Base-by-base conservation (phyloP, 2,329 filamentous ascomycete genomes). In the Monosporascus sp. region DNA sequence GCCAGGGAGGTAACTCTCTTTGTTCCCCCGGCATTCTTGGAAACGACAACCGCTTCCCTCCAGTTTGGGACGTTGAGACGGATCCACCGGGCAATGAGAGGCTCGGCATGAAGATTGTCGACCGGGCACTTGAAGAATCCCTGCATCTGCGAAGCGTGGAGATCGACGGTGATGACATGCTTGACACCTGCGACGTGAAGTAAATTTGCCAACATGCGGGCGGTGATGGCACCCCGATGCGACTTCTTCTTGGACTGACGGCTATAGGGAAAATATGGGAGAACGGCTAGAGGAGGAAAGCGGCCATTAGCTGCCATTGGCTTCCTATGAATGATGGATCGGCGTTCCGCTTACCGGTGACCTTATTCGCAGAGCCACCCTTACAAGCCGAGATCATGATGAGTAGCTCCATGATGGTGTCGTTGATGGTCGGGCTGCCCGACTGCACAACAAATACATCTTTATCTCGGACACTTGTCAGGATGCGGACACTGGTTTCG, bases 351-450 rank as follows among this genome's bases (percentile, higher is more conserved):
- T 63, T 79, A 96, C 93, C 93, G 64, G 93, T 97, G 69, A 97
- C 89, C 66, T 94, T 96, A 77, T 92, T 96, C 58, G 94, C 90
- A 52, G 94, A 97, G 61, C 93, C 94, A 67, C 94, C 92, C 74
- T 97, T 97, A 82, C 94, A 99, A 63, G 94, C 94, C 61, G 90
- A 94, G 66, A 97, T 97, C 90, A 99, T 96, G 73, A 99, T 97
- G 69, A 99, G 83, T 69, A 99, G 82, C 80, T 99, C 94, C 91
- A 99, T 97, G 69, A 99, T 91, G 67, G 91, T 95, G 76, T 99
- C 94, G 72, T 99, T 99, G 80, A 97, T 96, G 75, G 88, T 91
- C 69, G 85, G 82, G 75, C 94, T 97, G 60, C 94, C 94, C 58
- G 93, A 97, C 78, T 99, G 94, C 56, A 99, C 88, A 69, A 99